Base-by-base conservation (phyloP, 805 yeast genomes). In the Candida maesae region DNA sequence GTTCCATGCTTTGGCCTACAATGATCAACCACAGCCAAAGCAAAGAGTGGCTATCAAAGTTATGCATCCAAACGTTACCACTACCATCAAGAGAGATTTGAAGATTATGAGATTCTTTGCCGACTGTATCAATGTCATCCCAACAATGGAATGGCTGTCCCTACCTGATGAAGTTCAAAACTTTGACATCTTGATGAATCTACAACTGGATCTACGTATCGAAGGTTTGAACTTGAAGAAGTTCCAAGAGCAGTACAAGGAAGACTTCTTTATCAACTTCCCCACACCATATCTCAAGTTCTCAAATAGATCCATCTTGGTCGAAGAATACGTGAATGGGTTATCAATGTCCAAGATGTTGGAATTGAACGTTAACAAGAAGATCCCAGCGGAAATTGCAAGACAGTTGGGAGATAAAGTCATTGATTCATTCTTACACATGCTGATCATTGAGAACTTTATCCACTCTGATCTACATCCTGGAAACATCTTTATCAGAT, bases 141-240 rank as follows among this genome's bases (percentile, higher is more conserved):
- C 99, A 5, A 88, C 95, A 0, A 87, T 93, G 95, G 97, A 93
- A 59, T 93, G 99, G 99, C 69, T 93, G 5, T 86, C 96, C 3
- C 66, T 93, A 35, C 99, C 98, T 0, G 91, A 83, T 46, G 99
- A 93, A 60, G 98, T 91, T 3, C 84, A 81, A 32, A 93, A 90
- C 55, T 93, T 93, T 59, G 74, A 87, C 1, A 67, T 78, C 1
- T 72, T 93, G 67, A 91, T 93, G 98, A 78, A 79, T 29, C 61
- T 87, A 36, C 99, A 93, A 62, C 66, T 93, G 42, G 98, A 93
- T 63, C 65, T 93, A 43, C 69, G 97, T 49, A 86, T 93, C 27
- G 99, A 93, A 59, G 93, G 93, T 1, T 67, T 82, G 47, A 93
- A 93, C 58, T 66, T 93, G 42, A 66, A 74, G 7, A 78, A 74